phyloP scores from a whole-genome alignment of 1,284 basidiomycete genomes.

The Trichosporon coremiiforme region DNA sequence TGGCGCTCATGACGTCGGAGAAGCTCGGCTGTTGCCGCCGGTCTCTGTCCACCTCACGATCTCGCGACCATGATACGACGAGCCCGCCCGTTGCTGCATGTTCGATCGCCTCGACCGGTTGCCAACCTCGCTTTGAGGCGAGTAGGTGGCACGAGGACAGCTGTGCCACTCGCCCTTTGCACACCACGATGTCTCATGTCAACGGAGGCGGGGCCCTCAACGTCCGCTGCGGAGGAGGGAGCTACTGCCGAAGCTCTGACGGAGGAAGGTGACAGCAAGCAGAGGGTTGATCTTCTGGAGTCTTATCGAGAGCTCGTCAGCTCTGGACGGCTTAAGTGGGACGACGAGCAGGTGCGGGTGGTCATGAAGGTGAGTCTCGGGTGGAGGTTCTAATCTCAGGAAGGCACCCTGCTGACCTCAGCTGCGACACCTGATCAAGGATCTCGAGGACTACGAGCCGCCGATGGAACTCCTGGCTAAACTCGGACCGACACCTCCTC shows the following conservation, averaged over 20 bases:
- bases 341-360: constrained; percentile 67
- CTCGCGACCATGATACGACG: constrained; percentile 1
- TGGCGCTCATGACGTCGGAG: constrained; percentile 13
- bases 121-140: not conserved
- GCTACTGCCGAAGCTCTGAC: not conserved
- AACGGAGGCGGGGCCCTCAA: not conserved
- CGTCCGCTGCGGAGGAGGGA: not conserved
- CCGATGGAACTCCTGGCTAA: constrained; percentile 50
- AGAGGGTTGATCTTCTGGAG: constrained; percentile 59
- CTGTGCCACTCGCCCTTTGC: not conserved
- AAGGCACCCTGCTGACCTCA: constrained; percentile 24
- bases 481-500: constrained; percentile 45
- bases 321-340: constrained; percentile 62
- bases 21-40: constrained; percentile 1
- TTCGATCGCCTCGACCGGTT: not conserved
- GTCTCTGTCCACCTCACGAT: not conserved
- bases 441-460: constrained; percentile 50
- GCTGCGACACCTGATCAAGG: constrained; percentile 50
- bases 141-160: not conserved
- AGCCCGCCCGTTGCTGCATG: not conserved
- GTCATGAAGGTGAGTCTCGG: constrained; percentile 63
- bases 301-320: constrained; percentile 60
- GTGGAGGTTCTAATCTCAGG: not conserved
- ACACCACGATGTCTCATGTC: not conserved
- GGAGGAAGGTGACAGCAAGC: not conserved